Base-by-base conservation (phyloP, 148 eudicot species). In the Rhododendron ovatum region DNA sequence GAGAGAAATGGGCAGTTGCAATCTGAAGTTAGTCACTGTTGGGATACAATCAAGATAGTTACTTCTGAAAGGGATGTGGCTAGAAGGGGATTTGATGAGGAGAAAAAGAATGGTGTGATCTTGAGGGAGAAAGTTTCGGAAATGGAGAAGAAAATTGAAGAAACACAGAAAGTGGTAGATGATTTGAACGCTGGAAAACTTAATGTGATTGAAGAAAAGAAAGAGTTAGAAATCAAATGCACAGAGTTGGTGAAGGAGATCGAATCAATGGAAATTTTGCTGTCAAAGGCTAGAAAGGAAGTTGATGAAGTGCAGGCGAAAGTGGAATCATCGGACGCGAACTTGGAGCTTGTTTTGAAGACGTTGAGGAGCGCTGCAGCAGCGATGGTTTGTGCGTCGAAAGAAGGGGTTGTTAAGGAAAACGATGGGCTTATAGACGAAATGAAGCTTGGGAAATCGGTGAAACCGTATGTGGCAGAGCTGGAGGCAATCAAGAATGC, bases 401-500 rank as follows among this genome's bases (percentile, higher is more conserved):
- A 83, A 50, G 88, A 77, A 4, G 61, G 22, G 7, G 83, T 69
- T 59, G 81, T 73, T 37, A 78, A 18, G 43, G 83, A 67, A 33
- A 84, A 85, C 14, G 13, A 73, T n/a, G 35, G 24, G 22, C 7
- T 45, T 65, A 55, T 9, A 53, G 83, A 86, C 8, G 91, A 88
- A 15, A 73, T 85, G 6, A 73, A 82, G 18, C 24, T 90, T 81
- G 91, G 88, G 80, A 94, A 88, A 14, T 93, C 90, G 14, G 43
- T 90, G 53, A 87, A 85, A 86, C 89, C 87, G 1, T 85, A 85
- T 63, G 81, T 87, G 76, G 91, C 77, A 6, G 95, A 94, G 77
- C 74, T 97, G 78, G 93, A 93, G 61, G 88, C 87, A 41, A 93
- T 97, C 79, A 87, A 88, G 88, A 84, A 78, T 22, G 93, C 93